Base-by-base conservation (phyloP, 768 basidiomycete genomes). In the Rhodotorula kratochvilovae region DNA sequence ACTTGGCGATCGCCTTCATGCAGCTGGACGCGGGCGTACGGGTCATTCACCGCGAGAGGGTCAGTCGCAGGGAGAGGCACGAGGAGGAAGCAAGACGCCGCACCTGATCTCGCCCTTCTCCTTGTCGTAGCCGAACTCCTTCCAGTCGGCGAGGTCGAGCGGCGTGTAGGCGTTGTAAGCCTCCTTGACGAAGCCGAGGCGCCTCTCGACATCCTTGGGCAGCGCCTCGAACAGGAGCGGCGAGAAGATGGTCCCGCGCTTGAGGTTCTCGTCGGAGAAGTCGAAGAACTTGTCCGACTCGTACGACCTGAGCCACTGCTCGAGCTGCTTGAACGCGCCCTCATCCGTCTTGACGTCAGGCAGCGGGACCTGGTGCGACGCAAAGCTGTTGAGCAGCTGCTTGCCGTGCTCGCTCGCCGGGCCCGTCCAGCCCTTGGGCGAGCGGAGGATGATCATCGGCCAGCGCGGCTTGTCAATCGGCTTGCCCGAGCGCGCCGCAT, bases 381-480 rank as follows among this genome's bases (percentile, higher is more conserved):
- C 86, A 85, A 89, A 94, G 31, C 88, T 60, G 71, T 70, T 76
- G 66, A 66, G 75, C 45, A 68, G 68, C 74, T 67, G 78, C 58
- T 63, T 67, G 42, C 75, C 72, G 57, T 69, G 60, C 53, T 71
- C 69, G 27, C 56, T 43, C 17, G 61, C 33, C 25, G 75, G 75
- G 19, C 75, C 72, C 10, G 75, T 73, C 77, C 77, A 78, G 21
- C 77, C 89, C 81, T 95, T 95, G 17, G 91, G 91, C 2, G 90
- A 90, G 55, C 92, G 86, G 56, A 94, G 84, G 76, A 93, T 85
- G 72, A 96, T 82, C 78, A 93, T 85, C 7, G 92, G 92, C 90
- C 90, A 94, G 54, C 90, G 85, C n/a, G 92, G 92, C 82, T 93
- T 93, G 62, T 87, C 83, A 72, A 91, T 86, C 25, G 91, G 87